These are phyloP conservation scores for Melastoma candidum DNA, from an alignment of 441 rosid species.

Conservation along the genomic window DNA sequence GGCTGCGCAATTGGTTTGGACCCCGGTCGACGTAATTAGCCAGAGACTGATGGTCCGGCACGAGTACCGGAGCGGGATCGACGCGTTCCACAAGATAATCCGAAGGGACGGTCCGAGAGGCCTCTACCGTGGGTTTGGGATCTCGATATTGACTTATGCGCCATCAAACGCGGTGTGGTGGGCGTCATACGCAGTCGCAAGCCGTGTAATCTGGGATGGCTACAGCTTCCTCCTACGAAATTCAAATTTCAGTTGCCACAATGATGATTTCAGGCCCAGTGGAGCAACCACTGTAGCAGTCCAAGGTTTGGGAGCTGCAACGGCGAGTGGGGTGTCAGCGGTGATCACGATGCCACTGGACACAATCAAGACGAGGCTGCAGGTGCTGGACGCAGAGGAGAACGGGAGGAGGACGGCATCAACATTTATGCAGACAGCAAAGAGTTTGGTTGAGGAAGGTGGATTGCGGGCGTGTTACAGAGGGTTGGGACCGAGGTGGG, in stretches of 20 bases:
- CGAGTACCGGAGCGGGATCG: slow-evolving; percentile 45
- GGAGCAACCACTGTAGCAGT: slow-evolving; percentile 17
- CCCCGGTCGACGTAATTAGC: slow-evolving; percentile 69
- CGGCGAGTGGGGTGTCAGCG: slow-evolving; percentile 28
- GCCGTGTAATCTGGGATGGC: slow-evolving; percentile 42
- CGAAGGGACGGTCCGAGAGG: slow-evolving; percentile 48
- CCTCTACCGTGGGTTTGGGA: slow-evolving; percentile 62
- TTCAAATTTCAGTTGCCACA: slow-evolving; percentile 21
- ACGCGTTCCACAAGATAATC: slow-evolving; percentile 52
- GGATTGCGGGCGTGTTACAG: slow-evolving; percentile 82
- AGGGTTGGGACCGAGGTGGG: slow-evolving; percentile 86
- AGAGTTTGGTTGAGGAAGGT: slow-evolving; percentile 66
- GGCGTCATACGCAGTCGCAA: slow-evolving; percentile 59
- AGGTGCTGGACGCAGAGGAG: slow-evolving; percentile 26
- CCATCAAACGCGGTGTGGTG: slow-evolving; percentile 75
- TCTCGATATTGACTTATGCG: slow-evolving; percentile 63
- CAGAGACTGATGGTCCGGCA: slow-evolving; percentile 63
- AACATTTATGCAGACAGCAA: slow-evolving; percentile 33
- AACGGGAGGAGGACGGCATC: slow-evolving; percentile 24
- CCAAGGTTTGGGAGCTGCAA: slow-evolving; percentile 24
- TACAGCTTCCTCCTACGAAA: no score
- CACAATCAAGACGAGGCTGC: slow-evolving; percentile 28
- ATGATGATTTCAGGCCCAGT: slow-evolving; percentile 20
- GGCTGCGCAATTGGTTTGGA: slow-evolving; percentile 78
- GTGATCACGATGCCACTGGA: slow-evolving; percentile 27